These are phyloP conservation scores for Pholiota adiposa DNA, from an alignment of 1,284 basidiomycete species.

Conservation along the genomic window DNA sequence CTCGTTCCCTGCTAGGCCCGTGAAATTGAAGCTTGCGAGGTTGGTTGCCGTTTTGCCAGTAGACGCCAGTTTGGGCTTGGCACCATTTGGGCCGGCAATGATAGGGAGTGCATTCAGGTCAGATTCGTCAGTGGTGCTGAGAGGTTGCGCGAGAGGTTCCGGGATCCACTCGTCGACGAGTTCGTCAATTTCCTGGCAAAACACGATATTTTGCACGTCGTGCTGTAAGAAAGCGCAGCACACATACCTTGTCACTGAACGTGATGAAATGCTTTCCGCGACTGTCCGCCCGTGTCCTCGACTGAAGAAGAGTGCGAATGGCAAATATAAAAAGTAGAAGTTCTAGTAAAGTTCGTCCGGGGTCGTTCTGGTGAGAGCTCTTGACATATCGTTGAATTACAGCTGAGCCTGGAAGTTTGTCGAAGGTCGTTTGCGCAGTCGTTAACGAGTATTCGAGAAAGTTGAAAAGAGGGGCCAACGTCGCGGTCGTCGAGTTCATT, in stretches of 20 bases:
- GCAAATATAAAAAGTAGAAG: constrained; percentile 90
- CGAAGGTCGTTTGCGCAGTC: constrained; percentile 64
- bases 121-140: constrained; percentile 63
- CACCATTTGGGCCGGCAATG: constrained; percentile 81
- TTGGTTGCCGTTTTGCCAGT: constrained; percentile 87
- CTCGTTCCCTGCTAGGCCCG: constrained; percentile 89
- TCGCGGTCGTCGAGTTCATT: constrained; percentile 37
- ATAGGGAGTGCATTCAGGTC: constrained; percentile 81
- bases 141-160: constrained; percentile 77
- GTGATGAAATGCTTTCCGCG: constrained; percentile 91
- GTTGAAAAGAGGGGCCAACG: constrained; percentile 63
- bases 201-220: constrained; percentile 1
- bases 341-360: constrained; percentile 91
- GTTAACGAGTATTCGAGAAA: constrained; percentile 60
- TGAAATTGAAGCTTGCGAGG: constrained; percentile 92
- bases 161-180: constrained; percentile 96
- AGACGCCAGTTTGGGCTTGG: constrained; percentile 78
- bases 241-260: constrained; percentile 86
- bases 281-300: constrained; percentile 85
- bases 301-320: constrained; percentile 87
- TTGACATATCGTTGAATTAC: constrained; percentile 92
- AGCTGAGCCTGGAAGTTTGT: constrained; percentile 85
- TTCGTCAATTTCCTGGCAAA: constrained; percentile 89
- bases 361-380: constrained; percentile 90
- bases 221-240: constrained; percentile 3